phyloP scores from a whole-genome alignment of 2,329 filamentous ascomycete genomes.

The Chaetomiaceae sp. region DNA sequence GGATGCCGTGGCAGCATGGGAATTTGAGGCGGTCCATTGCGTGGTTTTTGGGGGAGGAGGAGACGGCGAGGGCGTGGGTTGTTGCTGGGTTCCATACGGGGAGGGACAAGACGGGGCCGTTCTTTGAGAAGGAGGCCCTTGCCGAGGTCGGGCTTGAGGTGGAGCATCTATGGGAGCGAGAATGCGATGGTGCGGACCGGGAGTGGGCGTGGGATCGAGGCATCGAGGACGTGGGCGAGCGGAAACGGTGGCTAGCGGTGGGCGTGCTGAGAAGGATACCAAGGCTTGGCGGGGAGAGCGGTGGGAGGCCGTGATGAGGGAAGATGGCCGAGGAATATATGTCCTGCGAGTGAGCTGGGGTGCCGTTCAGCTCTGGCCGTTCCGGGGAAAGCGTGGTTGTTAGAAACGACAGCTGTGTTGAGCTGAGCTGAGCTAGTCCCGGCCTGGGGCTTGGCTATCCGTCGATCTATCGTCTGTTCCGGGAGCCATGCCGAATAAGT shows the following conservation, averaged over 20 bases:
- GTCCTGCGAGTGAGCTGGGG: not conserved
- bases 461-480: too few species aligned
- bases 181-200: conserved; percentile 60
- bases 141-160: conserved; percentile 51
- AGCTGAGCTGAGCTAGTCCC: too few species aligned
- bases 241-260: conserved; percentile 69
- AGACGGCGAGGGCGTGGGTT: conserved; percentile 54
- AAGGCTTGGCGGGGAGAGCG: not conserved
- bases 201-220: conserved; percentile 59
- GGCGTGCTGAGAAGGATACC: conserved; percentile 44
- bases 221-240: conserved; percentile 54
- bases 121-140: conserved; percentile 53
- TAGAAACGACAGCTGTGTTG: not conserved
- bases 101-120: conserved; percentile 58
- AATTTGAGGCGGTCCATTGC: conserved; percentile 59
- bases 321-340: conserved; percentile 2
- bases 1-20: conserved; percentile 70
- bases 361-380: conserved; percentile 6
- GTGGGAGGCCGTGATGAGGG: not conserved
- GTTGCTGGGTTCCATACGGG: conserved; percentile 71
- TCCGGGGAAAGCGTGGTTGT: conserved; percentile 4
- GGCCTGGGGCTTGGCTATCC: too few species aligned
- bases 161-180: conserved; percentile 64
- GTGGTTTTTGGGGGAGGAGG: conserved; percentile 51
- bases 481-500: too few species aligned